These are phyloP conservation scores for Lumnitzera racemosa DNA, from an alignment of 345 rosid species.

Conservation along the genomic window DNA sequence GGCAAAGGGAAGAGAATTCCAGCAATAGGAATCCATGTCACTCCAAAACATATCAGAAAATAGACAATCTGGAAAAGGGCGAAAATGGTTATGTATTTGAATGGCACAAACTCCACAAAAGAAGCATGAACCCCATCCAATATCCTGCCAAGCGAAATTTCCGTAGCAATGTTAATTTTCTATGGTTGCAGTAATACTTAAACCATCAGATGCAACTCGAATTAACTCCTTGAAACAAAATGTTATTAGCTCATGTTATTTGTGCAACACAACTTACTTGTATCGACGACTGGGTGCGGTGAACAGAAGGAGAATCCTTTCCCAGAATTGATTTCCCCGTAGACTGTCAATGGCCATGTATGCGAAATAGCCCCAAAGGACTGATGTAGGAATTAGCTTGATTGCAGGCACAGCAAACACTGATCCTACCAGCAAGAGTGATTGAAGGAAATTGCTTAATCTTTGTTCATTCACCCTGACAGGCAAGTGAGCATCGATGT, in stretches of 20 bases:
- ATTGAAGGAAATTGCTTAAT: constrained; percentile 72
- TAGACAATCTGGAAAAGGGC: constrained; percentile 58
- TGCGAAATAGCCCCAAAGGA: constrained; percentile 85
- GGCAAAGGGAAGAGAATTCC: constrained; percentile 84
- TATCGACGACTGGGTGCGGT: constrained; percentile 46
- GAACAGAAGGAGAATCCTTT: constrained; percentile 61
- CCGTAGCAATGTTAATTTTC: not conserved
- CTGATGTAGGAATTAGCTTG: constrained; percentile 71
- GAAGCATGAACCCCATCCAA: constrained; percentile 66
- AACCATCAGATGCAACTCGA: too few relatives aligned
- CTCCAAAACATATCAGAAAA: constrained; percentile 57
- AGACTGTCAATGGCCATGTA: constrained; percentile 93
- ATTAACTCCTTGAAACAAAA: not conserved
- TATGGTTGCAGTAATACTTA: too few relatives aligned
- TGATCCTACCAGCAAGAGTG: constrained; percentile 54
- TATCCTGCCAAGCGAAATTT: constrained; percentile 35
- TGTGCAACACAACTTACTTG: constrained; percentile 36
- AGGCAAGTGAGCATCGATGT: constrained; percentile 73
- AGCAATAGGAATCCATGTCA: constrained; percentile 82
- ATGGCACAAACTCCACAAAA: constrained; percentile 67
- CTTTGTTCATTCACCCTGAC: constrained; percentile 81
- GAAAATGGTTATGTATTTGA: constrained; percentile 41
- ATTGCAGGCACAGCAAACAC: constrained; percentile 63
- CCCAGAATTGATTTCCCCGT: constrained; percentile 86
- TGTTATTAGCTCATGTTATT: not conserved